Evolutionary conservation across 805 yeast genomes (phyloP), one percentile per base, ranked within the genome.

Genomic region (Kluyveromyces siamensis): DNA sequence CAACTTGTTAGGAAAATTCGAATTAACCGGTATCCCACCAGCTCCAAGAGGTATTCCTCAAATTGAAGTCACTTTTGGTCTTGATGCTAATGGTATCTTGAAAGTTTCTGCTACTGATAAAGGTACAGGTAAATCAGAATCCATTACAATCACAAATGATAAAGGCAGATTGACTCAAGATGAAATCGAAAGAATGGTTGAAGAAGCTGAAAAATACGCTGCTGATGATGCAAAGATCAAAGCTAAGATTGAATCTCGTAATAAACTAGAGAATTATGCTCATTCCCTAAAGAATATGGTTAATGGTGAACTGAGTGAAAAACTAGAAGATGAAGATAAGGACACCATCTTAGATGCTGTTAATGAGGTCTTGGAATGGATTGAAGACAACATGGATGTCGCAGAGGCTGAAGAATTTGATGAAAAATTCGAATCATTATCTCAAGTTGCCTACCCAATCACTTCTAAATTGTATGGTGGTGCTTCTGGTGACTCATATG

Each of bases 21-120:
- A 95, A 54, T 79, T 89, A 63, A 76, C 93, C 55, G 96, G 96
- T 72, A 89, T 89, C 60, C 96, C 93, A 48, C 76, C 81, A 27
- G 83, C 85, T 48, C 87, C 89, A 59, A 85, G 86, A 69, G 93
- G 95, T 59, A 80, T 79, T 46, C 91, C 95, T 42, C 90, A 84
- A 67, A 81, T 85, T 54, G 84, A 81, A 54, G 97, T 89, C 69
- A 80, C 96, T 53, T 89, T 89, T 69, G 97, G 89, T 73, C 86
- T 89, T 67, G 97, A 89, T 72, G 95, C 97, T 56, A 96, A 89
- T 72, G 97, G 97, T 64, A 90, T 89, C 69, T 87, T 89, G 76
- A 90, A 89, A 76, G 96, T 89, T 51, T 81, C 87, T 75, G 96
- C 96, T 50, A 75, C 85, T 56, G 97, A 89, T 67, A 89, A 89